Conservation (phyloP, 148 eudicot genomes). For the Rhododendron mucronatum region DNA sequence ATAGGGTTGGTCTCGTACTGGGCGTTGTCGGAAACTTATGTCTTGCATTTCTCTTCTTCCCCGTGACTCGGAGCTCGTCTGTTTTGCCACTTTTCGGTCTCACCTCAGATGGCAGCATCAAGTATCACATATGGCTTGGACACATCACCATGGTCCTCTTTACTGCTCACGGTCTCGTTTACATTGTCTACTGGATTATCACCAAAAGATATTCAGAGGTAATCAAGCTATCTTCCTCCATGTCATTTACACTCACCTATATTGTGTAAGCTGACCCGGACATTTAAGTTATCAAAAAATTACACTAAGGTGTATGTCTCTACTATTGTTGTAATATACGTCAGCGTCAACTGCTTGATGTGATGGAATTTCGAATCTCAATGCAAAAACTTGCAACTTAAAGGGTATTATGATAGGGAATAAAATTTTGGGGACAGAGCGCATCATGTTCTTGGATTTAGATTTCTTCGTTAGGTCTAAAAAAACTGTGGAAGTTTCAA, state of each 20-base stretch:
- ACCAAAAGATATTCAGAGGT: slow-evolving; percentile 30
- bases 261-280: no score
- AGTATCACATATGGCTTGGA: slow-evolving; percentile 55
- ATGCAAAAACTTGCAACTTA: no score
- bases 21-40: slow-evolving; percentile 34
- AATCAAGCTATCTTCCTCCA: background rate
- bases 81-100: slow-evolving; percentile 36
- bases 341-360: no score
- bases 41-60: slow-evolving; percentile 42
- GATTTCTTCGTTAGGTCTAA: no score
- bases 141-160: slow-evolving; percentile 40
- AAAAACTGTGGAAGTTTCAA: background rate
- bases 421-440: no score
- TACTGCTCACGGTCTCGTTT: slow-evolving; percentile 37
- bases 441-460: no score
- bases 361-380: no score
- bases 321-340: no score
- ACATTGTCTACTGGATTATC: slow-evolving; percentile 28
- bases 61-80: slow-evolving; percentile 45
- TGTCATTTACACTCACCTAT: background rate
- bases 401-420: no score
- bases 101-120: slow-evolving; percentile 39
- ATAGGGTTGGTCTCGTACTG: slow-evolving; percentile 15
- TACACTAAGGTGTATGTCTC: no score
- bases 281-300: no score